Conservation (phyloP, 768 basidiomycete species). For the Phanerochaete sordida region DNA sequence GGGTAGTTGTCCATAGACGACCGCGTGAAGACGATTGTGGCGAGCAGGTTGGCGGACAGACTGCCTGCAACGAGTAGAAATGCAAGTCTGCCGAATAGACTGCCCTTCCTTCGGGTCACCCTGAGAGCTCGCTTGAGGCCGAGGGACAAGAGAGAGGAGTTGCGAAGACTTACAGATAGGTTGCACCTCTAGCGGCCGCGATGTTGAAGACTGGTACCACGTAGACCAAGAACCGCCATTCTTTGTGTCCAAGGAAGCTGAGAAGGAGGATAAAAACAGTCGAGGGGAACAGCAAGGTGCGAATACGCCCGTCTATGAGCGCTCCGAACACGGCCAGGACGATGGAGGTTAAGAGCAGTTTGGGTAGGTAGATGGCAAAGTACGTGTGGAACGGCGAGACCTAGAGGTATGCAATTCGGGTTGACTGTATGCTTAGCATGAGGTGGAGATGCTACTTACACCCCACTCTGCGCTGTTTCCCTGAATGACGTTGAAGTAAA, state of each 20-base stretch:
- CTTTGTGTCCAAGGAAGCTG: conserved; percentile 86
- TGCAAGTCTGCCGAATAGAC: conserved; percentile 40
- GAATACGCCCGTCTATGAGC: conserved; percentile 44
- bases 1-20: conserved; percentile 83
- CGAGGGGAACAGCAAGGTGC: conserved; percentile 48
- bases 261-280: conserved; percentile 56
- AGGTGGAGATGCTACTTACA: conserved; percentile 41
- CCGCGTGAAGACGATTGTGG: conserved; percentile 49
- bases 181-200: conserved; percentile 64
- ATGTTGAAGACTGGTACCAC: conserved; percentile 79
- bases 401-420: conserved; percentile 31
- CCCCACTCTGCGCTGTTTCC: conserved; percentile 94
- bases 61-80: conserved; percentile 44
- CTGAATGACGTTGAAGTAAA: conserved; percentile 84
- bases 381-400: conserved; percentile 70
- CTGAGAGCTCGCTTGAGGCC: background rate
- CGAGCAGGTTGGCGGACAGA: conserved; percentile 49
- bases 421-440: background rate
- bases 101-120: conserved; percentile 37
- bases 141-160: conserved; percentile 10
- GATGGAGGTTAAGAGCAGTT: conserved; percentile 62
- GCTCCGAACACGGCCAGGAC: conserved; percentile 59
- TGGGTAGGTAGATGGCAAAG: conserved; percentile 66
- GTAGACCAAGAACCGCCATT: conserved; percentile 96
- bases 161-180: conserved; percentile 51